Evolutionary conservation across 2,329 filamentous ascomycete species (phyloP), one percentile per base, ranked within the genome.

Genomic region (Cadophora gregata): DNA sequence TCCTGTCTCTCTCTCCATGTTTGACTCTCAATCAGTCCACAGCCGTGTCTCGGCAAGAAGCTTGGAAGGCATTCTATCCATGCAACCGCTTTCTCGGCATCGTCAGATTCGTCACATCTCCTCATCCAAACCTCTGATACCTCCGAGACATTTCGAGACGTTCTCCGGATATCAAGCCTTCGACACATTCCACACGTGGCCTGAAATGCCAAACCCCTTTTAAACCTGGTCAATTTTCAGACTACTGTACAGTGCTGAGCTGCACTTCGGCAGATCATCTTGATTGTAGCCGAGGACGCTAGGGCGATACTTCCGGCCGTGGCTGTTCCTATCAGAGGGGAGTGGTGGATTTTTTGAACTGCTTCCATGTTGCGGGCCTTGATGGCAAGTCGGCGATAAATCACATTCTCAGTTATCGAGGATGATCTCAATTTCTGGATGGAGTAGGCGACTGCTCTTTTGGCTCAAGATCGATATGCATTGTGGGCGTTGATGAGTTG

Each of bases 61-160:
- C 27, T 36, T 51, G n/a, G n/a, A 10, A 38, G 27, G 29, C 53
- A 16, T n/a, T 12, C 4, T 27, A 19, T 50, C 7, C 24, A 50
- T 50, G 24, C 47, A 6, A 27, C 14, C 16, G 19, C 27, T 55
- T 55, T 4, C 50, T 36, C 27, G 38, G 36, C 56, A 59, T 31
- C 56, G 24, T 59, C 56, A 59, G n/a, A 27, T 14, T 12, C 50
- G 12, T 24, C 24, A 25, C 24, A n/a, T n/a, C n/a, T n/a, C 47
- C 47, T 21, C 4, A 33, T 21, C 16, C n/a, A n/a, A n/a, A n/a
- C n/a, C 9, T 27, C 42, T 27, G 24, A 16, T 16, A 47, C 19
- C 25, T 36, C 56, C 56, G 36, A 59, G 56, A 59, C 56, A 59
- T 59, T 31, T 47, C 16, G 56, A 59, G 56, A 59, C 56, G 16